Percentiles rank a stretch among this genome's conserved stretches.
phyloP scores from a whole-genome alignment of 345 rosid genomes.

The Eucalyptus urophylla region DNA sequence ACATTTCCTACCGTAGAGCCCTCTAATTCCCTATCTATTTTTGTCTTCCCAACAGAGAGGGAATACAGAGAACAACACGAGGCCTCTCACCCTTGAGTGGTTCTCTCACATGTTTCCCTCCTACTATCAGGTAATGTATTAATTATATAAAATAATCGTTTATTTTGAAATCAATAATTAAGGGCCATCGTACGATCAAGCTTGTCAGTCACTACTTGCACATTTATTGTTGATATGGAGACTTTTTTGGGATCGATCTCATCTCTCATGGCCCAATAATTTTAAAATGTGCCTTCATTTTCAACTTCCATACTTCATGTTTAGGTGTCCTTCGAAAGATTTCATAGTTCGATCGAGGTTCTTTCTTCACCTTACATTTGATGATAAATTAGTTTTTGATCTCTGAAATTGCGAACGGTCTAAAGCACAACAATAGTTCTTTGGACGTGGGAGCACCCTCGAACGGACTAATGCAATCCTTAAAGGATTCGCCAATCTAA shows the following conservation, averaged over 20 bases:
- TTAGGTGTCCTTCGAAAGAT: neutral
- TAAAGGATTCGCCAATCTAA: neutral
- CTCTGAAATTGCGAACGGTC: fast-evolving
- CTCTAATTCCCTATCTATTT: no score
- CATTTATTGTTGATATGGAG: neutral
- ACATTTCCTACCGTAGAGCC: no score
- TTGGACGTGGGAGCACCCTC: fast-evolving
- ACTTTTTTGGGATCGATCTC: fast-evolving
- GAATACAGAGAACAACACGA: no score
- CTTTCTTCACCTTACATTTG: neutral
- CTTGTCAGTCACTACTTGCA: neutral
- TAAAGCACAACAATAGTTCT: neutral
- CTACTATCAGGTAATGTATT: neutral
- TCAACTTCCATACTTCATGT: neutral
- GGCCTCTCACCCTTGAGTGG: no score
- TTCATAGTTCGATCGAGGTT: neutral
- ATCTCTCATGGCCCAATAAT: neutral
- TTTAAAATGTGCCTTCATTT: neutral
- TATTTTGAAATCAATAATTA: neutral
- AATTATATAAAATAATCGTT: neutral
- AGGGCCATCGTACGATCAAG: fast-evolving
- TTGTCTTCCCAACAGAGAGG: no score
- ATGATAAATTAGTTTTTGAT: neutral
- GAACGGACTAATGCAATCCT: neutral
- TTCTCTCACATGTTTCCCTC: no score